Evolutionary conservation across 345 rosid species (phyloP), one percentile per base, ranked within the genome.

Genomic region (Pistacia atlantica): DNA sequence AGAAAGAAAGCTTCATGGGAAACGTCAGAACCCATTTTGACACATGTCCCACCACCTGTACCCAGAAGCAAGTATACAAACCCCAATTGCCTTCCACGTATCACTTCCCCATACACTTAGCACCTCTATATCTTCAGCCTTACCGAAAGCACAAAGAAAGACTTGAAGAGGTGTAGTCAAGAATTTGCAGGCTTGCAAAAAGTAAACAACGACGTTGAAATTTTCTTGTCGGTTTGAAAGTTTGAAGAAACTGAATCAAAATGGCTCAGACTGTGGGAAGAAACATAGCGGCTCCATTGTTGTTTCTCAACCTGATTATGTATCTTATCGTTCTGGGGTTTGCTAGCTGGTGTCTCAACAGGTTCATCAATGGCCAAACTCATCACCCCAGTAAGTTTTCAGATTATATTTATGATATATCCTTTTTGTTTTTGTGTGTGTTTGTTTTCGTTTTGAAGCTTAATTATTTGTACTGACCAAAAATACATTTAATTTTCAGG

Each of bases 291-390:
- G 97, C 93, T 57, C 97, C 98, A 49, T 74, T 93, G 86, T 82
- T 93, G 95, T 96, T 96, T 67, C 88, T 96, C 25, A 96, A 93
- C 88, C 78, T 92, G 83, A 35, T 96, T 67, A 86, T 90, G 95
- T 92, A 96, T 74, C 48, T 83, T 46, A 91, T 96, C 57, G 95
- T 89, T 42, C 60, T 92, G 66, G 98, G 95, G 18, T 96, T 96
- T 67, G 88, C 95, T 5, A 92, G 97, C 74, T 96, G 99, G 97
- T 91, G 97, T 75, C 48, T 93, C 57, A 89, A 93, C 62, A 86
- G 46, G 83, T 75, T 64, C 79, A 93, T 93, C 89, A 86, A 96
- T 70, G 97, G 96, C 81, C 90, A 85, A 73, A 91, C 98, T 58
- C 4, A 77, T 71, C 95, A 91, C 62, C 99, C 99, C 38, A 92